Evolutionary conservation across 2,329 filamentous ascomycete species (phyloP).

Genomic region (Aspergillus ochraceus): DNA sequence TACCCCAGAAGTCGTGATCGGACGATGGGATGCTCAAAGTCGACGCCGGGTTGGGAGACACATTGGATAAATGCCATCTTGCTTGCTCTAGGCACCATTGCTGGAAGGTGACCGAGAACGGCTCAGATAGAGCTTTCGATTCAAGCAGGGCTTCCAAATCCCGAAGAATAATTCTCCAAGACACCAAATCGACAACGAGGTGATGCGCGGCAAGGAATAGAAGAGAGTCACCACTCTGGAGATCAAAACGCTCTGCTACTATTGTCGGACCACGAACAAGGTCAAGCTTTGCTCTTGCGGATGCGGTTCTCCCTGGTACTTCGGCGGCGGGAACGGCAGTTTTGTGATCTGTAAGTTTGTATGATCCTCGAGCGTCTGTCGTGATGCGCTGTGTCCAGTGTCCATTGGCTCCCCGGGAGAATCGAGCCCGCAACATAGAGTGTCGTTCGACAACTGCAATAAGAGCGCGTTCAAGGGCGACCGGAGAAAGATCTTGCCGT

Average conservation of each 20-base stretch:
- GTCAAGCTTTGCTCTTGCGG: background rate
- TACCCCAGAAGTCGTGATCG: conserved; percentile 29
- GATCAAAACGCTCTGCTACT: conserved; percentile 1
- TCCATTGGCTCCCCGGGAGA: background rate
- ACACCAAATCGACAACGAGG: conserved; percentile 15
- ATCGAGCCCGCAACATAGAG: conserved; percentile 22
- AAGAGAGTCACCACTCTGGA: conserved; percentile 1
- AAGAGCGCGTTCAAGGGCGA: conserved; percentile 11
- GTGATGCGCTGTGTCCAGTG: conserved; percentile 7
- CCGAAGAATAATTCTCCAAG: conserved; percentile 14
- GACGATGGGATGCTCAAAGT: conserved; percentile 2
- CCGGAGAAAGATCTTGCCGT: background rate
- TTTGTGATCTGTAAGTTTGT: background rate
- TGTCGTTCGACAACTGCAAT: conserved; percentile 19
- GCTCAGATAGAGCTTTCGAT: conserved; percentile 48
- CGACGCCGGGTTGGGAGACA: background rate
- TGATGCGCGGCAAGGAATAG: conserved; percentile 11
- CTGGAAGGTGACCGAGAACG: conserved; percentile 5
- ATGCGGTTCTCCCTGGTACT: background rate
- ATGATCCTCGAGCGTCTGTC: background rate
- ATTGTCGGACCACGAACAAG: no score
- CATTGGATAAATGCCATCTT: no score
- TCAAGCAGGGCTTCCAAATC: conserved; percentile 23
- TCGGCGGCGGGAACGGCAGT: background rate
- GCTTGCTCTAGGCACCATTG: conserved; percentile 1